A percentile compares a stretch with the other conserved stretches of the same genome.
These are phyloP conservation scores for Begonia fuchsioides DNA, from an alignment of 306 rosid species.

Conservation along the genomic window DNA sequence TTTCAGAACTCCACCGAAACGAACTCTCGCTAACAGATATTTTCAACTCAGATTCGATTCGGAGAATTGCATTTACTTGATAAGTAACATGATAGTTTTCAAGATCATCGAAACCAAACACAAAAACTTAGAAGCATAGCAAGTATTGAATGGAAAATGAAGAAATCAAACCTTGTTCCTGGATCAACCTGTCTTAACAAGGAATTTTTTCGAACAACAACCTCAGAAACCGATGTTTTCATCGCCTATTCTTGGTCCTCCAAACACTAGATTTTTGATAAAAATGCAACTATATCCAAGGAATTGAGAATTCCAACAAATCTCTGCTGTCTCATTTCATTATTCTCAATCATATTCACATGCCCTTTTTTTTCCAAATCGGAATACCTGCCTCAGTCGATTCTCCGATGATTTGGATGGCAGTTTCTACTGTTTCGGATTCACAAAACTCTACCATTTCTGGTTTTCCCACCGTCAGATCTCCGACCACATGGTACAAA, in stretches of 20 bases:
- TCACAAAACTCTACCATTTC: conserved; percentile 80
- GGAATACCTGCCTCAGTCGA: conserved; percentile 76
- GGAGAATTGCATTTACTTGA: too few species aligned
- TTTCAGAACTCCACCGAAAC: too few species aligned
- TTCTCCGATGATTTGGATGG: conserved; percentile 66
- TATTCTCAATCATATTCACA: conserved; percentile 38
- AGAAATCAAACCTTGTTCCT: conserved; percentile 35
- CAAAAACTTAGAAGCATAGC: too few species aligned
- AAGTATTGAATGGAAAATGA: neutral
- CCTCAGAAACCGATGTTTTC: conserved; percentile 64
- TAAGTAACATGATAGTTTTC: too few species aligned
- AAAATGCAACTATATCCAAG: conserved; percentile 70
- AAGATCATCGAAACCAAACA: too few species aligned
- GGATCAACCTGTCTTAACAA: conserved; percentile 83
- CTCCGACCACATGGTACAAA: conserved; percentile 85
- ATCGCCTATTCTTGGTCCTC: conserved; percentile 77
- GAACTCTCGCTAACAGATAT: too few species aligned
- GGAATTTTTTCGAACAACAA: conserved; percentile 38
- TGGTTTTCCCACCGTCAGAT: conserved; percentile 96
- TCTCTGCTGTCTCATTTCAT: conserved; percentile 78
- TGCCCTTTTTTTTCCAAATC: conserved; percentile 64
- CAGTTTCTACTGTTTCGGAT: conserved; percentile 68
- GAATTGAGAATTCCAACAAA: conserved; percentile 85
- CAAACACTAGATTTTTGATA: conserved; percentile 46
- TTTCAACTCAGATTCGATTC: too few species aligned